Evolutionary conservation across 768 basidiomycete genomes (phyloP).

Genomic region (Kwoniella dejecticola): DNA sequence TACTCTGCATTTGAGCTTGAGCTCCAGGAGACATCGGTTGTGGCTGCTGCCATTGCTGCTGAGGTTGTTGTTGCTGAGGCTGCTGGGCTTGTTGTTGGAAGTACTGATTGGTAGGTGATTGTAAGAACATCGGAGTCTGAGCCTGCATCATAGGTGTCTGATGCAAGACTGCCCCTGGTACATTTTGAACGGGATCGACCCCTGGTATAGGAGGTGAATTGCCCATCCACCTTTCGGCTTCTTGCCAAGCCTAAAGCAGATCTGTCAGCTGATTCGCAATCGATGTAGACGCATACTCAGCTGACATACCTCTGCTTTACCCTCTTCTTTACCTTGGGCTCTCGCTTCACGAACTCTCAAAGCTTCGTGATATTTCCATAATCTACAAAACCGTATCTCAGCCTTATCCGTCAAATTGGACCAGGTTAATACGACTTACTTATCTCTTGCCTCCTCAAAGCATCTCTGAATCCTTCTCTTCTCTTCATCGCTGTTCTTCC

Average conservation of each 20-base stretch:
- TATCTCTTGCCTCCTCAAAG: conserved; percentile 50
- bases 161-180: conserved; percentile 40
- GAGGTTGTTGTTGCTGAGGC: conserved; percentile 11
- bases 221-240: conserved; percentile 54
- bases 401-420: background rate
- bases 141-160: conserved; percentile 31
- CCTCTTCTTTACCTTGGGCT: conserved; percentile 51
- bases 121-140: conserved; percentile 9
- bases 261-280: conserved; percentile 9
- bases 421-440: conserved; percentile 31
- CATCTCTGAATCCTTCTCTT: conserved; percentile 42
- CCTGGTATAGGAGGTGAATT: conserved; percentile 49
- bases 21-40: conserved; percentile 3
- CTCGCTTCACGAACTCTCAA: conserved; percentile 48
- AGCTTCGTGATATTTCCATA: conserved; percentile 50
- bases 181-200: conserved; percentile 43
- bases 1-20: conserved; percentile 8
- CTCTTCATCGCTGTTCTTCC: conserved; percentile 51
- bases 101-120: conserved; percentile 11
- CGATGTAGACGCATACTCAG: background rate
- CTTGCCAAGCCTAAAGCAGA: conserved; percentile 48
- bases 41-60: conserved; percentile 2
- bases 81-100: conserved; percentile 16
- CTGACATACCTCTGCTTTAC: conserved; percentile 46
- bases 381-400: conserved; percentile 17